Percentiles rank a stretch among this genome's conserved stretches.
phyloP scores from a whole-genome alignment of 371 early-diverging fungal species.

The Syncephalastrum racemosum region DNA sequence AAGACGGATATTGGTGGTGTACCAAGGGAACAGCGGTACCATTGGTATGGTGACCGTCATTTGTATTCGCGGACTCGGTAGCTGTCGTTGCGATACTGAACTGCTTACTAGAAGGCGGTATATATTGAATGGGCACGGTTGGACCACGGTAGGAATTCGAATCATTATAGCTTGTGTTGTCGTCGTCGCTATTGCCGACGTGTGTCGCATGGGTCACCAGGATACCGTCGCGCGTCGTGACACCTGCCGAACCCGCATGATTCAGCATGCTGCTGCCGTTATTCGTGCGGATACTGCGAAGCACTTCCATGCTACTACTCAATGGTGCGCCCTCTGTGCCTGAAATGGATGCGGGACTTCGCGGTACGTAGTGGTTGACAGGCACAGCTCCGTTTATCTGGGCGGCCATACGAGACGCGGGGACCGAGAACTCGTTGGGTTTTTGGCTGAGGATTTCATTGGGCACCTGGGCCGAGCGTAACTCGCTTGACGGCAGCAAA shows the following conservation, averaged over 20 bases:
- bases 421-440: conserved; percentile 43
- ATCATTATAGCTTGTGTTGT: conserved; percentile 17
- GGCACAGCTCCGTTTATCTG: conserved; percentile 16
- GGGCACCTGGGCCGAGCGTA: conserved; percentile 31
- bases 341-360: conserved; percentile 9
- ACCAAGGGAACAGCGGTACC: conserved; percentile 22
- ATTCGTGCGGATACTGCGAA: conserved; percentile 35
- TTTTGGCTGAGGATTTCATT: conserved; percentile 42
- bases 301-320: conserved; percentile 42
- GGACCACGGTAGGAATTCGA: conserved; percentile 27
- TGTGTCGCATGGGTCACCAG: conserved; percentile 25
- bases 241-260: conserved; percentile 13
- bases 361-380: conserved; percentile 21
- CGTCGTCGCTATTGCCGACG: conserved; percentile 17
- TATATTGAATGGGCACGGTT: conserved; percentile 36
- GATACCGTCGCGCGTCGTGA: conserved; percentile 12
- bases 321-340: conserved; percentile 22
- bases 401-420: conserved; percentile 19
- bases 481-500: conserved; percentile 7
- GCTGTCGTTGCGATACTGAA: conserved; percentile 33
- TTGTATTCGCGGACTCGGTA: conserved; percentile 23
- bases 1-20: conserved; percentile 44
- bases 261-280: conserved; percentile 19
- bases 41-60: conserved; percentile 21
- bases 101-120: conserved; percentile 30